phyloP scores from a whole-genome alignment of 352 stramenopile species.

The Elongisporangium anandrum region DNA sequence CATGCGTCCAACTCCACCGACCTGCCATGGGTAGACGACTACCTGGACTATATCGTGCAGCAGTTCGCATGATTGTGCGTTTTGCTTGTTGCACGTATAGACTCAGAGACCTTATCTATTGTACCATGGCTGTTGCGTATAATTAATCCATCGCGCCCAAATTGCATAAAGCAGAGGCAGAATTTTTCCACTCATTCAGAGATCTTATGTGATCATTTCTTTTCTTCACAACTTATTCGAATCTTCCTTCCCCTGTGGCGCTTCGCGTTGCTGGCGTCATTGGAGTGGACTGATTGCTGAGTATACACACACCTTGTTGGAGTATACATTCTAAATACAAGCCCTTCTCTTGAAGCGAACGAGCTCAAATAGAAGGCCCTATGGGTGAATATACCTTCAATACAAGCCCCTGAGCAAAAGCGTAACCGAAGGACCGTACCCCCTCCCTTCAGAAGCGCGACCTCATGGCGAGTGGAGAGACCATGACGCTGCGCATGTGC shows the following conservation, averaged over 20 bases:
- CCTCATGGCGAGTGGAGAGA: neutral
- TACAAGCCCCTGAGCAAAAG: neutral
- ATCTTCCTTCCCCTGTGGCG: neutral
- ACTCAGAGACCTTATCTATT: neutral
- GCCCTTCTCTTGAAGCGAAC: neutral
- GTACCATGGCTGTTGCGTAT: neutral
- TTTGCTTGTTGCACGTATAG: neutral
- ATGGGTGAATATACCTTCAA: neutral
- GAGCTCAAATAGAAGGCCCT: neutral
- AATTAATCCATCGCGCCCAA: neutral
- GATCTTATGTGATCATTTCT: neutral
- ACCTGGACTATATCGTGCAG: conserved; percentile 24
- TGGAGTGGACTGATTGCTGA: neutral
- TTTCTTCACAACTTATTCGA: neutral
- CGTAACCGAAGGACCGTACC: neutral
- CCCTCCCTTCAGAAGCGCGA: neutral
- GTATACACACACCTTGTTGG: no score
- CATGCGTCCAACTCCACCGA: conserved; percentile 1
- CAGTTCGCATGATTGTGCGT: conserved; percentile 14
- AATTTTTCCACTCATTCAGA: neutral
- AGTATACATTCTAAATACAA: neutral
- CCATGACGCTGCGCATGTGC: conserved; percentile 44
- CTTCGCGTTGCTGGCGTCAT: neutral
- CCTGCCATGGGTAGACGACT: conserved; percentile 17
- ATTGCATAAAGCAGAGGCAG: neutral